These are phyloP conservation scores for Botrytis squamosa DNA, from an alignment of 2,329 filamentous ascomycete genomes.

Conservation along the genomic window DNA sequence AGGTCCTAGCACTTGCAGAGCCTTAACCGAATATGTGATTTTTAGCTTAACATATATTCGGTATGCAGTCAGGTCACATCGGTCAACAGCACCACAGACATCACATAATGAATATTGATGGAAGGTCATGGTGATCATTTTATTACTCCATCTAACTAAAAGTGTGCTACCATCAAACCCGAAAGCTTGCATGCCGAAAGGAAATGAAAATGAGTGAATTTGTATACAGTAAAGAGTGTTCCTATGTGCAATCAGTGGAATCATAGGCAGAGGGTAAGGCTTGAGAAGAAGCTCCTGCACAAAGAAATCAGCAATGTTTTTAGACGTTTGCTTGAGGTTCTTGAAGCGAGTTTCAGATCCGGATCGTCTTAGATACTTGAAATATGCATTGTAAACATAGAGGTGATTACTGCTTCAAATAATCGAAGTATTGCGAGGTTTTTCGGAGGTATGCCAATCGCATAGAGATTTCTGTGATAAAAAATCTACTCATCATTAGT, in stretches of 20 bases:
- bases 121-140: background rate
- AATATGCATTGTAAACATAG: background rate
- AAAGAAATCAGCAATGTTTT: conserved; percentile 37
- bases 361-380: conserved; percentile 9
- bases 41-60: background rate
- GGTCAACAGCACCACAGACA: background rate
- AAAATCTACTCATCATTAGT: conserved; percentile 20
- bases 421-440: background rate
- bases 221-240: conserved; percentile 28
- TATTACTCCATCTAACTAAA: conserved; percentile 16
- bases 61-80: background rate
- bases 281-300: conserved; percentile 30
- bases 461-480: conserved; percentile 22
- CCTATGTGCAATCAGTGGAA: conserved; percentile 38
- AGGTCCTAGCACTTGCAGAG: background rate
- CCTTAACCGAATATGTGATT: background rate
- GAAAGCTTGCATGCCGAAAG: conserved; percentile 5
- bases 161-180: background rate
- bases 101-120: background rate
- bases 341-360: conserved; percentile 5
- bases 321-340: conserved; percentile 21
- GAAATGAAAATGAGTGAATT: conserved; percentile 12
- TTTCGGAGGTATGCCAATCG: conserved; percentile 10
- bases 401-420: background rate
- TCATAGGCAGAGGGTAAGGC: conserved; percentile 20